A percentile compares a stretch with the other conserved stretches of the same genome.
Evolutionary conservation across 495 filamentous ascomycete species (phyloP).

Genomic region (Staphylotrichum tortipilum): DNA sequence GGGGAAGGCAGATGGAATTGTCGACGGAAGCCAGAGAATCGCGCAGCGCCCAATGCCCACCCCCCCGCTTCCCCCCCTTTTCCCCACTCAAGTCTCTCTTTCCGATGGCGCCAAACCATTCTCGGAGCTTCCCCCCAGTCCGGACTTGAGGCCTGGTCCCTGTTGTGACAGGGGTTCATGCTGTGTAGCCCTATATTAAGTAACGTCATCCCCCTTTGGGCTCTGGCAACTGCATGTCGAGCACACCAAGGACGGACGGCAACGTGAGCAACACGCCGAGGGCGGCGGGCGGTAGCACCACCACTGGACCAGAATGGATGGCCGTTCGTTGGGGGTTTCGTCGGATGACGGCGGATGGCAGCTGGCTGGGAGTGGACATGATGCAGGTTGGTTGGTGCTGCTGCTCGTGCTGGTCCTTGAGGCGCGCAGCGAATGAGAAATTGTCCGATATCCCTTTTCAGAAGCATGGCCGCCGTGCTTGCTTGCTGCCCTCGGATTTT

Average conservation of each 20-base stretch:
- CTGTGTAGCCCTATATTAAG: constrained; percentile 30
- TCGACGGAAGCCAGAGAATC: neutral
- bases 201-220: constrained; percentile 21
- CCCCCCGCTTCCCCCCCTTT: too few species aligned
- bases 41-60: neutral
- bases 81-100: neutral
- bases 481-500: neutral
- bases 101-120: constrained; percentile 23
- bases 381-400: too few species aligned
- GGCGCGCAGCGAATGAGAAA: constrained; percentile 29
- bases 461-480: constrained; percentile 8
- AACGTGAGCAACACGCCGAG: too few species aligned
- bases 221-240: neutral
- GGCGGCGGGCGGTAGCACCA: too few species aligned
- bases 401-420: too few species aligned
- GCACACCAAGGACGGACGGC: neutral
- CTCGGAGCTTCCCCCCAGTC: constrained; percentile 19
- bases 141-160: constrained; percentile 13
- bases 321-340: too few species aligned
- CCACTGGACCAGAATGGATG: too few species aligned
- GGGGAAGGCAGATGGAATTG: neutral
- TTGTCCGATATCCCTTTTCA: constrained; percentile 28
- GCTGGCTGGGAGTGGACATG: neutral
- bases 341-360: neutral
- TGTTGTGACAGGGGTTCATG: constrained; percentile 2